These are phyloP conservation scores for Gryganskiella cystojenkinii DNA, from an alignment of 192 early-diverging fungal species.

Conservation along the genomic window DNA sequence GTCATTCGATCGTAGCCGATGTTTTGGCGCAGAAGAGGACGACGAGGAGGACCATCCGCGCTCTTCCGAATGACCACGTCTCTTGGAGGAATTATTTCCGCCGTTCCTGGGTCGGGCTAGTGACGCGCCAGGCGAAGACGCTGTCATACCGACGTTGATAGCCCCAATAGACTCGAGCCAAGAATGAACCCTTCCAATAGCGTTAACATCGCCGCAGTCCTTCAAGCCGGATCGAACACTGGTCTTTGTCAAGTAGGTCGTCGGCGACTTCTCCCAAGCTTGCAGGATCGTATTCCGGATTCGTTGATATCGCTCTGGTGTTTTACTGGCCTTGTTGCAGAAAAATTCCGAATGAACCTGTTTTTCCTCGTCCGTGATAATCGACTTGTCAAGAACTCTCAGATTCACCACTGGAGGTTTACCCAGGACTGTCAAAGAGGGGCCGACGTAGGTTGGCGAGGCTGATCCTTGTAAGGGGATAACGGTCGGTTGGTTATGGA, in stretches of 20 bases:
- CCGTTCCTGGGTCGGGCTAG: slow-evolving; percentile 44
- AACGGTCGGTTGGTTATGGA: slow-evolving; percentile 3
- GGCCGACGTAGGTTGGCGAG: no score
- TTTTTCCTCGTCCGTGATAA: slow-evolving; percentile 62
- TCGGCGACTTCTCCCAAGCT: slow-evolving; percentile 76
- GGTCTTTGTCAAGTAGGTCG: slow-evolving; percentile 88
- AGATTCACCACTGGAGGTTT: background rate
- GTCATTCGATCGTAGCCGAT: background rate
- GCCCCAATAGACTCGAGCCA: slow-evolving; percentile 82
- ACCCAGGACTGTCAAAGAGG: background rate
- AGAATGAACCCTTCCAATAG: slow-evolving; percentile 86
- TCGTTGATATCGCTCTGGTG: slow-evolving; percentile 86
- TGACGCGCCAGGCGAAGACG: slow-evolving; percentile 53
- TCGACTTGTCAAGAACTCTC: slow-evolving; percentile 55
- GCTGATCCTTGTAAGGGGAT: slow-evolving; percentile 1
- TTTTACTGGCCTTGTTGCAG: slow-evolving; percentile 75
- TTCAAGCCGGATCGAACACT: slow-evolving; percentile 76
- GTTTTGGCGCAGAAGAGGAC: slow-evolving; percentile 24
- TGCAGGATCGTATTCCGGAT: slow-evolving; percentile 91
- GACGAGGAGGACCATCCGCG: slow-evolving; percentile 51
- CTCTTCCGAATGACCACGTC: slow-evolving; percentile 23
- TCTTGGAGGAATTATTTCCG: slow-evolving; percentile 35
- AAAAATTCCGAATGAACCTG: slow-evolving; percentile 73
- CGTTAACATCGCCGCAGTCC: slow-evolving; percentile 94
- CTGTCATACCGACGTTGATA: slow-evolving; percentile 78